Evolutionary conservation across 441 rosid genomes (phyloP).

Genomic region (Cnidoscolus chayamansa): DNA sequence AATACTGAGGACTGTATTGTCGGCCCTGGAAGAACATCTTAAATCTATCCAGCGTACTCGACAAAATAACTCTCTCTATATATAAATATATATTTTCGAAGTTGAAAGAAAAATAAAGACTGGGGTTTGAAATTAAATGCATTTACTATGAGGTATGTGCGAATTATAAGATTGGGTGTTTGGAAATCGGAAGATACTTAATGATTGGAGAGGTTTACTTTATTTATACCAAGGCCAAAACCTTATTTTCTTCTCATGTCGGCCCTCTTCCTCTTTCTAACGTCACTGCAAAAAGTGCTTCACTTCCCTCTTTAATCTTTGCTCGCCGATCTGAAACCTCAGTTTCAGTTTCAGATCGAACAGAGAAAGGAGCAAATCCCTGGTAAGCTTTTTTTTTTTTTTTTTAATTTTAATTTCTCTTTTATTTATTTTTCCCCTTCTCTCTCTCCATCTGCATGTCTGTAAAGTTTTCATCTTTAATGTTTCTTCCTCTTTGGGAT

Average conservation of each 20-base stretch:
- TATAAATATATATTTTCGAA: too few species aligned
- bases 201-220: background rate
- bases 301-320: background rate
- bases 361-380: background rate
- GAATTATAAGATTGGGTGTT: too few species aligned
- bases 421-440: too few species aligned
- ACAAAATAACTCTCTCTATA: too few species aligned
- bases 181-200: too few species aligned
- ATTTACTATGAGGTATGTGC: too few species aligned
- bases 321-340: constrained; percentile 10
- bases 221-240: background rate
- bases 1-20: too few species aligned
- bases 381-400: constrained; percentile 8
- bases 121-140: too few species aligned
- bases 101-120: too few species aligned
- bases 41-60: too few species aligned
- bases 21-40: too few species aligned
- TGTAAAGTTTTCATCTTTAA: background rate
- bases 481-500: background rate
- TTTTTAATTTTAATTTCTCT: too few species aligned
- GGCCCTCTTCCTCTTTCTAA: background rate
- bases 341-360: background rate
- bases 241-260: background rate
- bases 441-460: background rate
- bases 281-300: constrained; percentile 10